A percentile compares a stretch with the other conserved stretches of the same genome.
Conservation (phyloP, 352 stramenopile genomes). For the Hyaloperonospora brassicae region DNA sequence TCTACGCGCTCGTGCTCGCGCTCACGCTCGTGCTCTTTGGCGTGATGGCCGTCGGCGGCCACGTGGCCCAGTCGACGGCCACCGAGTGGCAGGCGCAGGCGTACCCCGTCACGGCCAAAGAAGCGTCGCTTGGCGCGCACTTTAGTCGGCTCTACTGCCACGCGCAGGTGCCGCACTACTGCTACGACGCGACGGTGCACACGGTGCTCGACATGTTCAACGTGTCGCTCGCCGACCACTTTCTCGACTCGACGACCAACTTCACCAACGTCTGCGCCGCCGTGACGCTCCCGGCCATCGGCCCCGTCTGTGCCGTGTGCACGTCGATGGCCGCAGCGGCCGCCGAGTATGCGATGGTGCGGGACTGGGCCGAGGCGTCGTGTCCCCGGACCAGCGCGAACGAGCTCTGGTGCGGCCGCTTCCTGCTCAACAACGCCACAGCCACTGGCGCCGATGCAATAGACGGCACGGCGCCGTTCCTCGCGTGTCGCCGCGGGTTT, state of each 20-base stretch:
- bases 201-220: conserved; percentile 52
- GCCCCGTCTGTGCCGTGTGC: conserved; percentile 55
- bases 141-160: conserved; percentile 82
- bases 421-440: conserved; percentile 34
- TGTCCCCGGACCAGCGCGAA: conserved; percentile 48
- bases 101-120: conserved; percentile 41
- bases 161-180: conserved; percentile 76
- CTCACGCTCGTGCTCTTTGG: conserved; percentile 55
- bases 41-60: conserved; percentile 49
- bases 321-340: conserved; percentile 38
- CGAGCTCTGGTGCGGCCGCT: conserved; percentile 61
- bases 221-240: conserved; percentile 33
- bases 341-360: conserved; percentile 49
- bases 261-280: conserved; percentile 44
- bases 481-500: conserved; percentile 52
- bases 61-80: conserved; percentile 49
- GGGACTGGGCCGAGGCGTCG: conserved; percentile 51
- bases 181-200: conserved; percentile 34
- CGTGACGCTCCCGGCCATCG: conserved; percentile 35
- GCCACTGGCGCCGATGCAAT: conserved; percentile 34
- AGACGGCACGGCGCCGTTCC: conserved; percentile 46
- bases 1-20: conserved; percentile 63
- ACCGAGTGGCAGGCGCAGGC: conserved; percentile 30
- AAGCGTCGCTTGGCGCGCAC: conserved; percentile 50
- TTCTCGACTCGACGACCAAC: conserved; percentile 34